phyloP scores from a whole-genome alignment of 2,329 filamentous ascomycete genomes.

The Triangularia setosa region DNA sequence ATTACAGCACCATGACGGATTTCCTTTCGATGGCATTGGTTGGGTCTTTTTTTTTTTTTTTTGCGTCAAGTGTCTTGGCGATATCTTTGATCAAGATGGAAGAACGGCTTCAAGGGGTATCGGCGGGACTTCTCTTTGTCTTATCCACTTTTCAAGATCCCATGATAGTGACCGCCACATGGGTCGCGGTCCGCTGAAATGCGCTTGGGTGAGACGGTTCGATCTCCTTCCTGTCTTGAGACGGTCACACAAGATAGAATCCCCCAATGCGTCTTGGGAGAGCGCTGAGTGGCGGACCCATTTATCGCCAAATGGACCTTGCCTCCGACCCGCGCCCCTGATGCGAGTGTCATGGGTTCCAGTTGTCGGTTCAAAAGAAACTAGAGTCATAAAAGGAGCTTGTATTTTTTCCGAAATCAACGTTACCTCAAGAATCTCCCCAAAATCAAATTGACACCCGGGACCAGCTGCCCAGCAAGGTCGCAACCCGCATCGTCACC shows the following conservation, averaged over 20 bases:
- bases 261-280: not conserved
- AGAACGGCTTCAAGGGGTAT: not conserved
- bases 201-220: not conserved
- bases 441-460: not conserved
- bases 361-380: not conserved
- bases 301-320: not conserved
- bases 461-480: not conserved
- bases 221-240: not conserved
- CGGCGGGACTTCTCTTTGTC: not conserved
- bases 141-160: not conserved
- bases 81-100: not conserved
- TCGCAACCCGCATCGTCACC: not conserved
- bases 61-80: not conserved
- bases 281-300: not conserved
- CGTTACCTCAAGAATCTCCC: conserved; percentile 2
- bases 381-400: not conserved
- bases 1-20: not conserved
- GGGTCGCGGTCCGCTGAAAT: not conserved
- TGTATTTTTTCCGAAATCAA: conserved; percentile 3
- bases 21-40: not conserved
- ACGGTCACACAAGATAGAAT: not conserved
- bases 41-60: not conserved
- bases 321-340: conserved; percentile 6
- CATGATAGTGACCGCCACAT: not conserved
- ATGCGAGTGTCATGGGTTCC: not conserved